Evolutionary conservation across 164 flowering plant species (phyloP).

Genomic region (Umbellularia californica): DNA sequence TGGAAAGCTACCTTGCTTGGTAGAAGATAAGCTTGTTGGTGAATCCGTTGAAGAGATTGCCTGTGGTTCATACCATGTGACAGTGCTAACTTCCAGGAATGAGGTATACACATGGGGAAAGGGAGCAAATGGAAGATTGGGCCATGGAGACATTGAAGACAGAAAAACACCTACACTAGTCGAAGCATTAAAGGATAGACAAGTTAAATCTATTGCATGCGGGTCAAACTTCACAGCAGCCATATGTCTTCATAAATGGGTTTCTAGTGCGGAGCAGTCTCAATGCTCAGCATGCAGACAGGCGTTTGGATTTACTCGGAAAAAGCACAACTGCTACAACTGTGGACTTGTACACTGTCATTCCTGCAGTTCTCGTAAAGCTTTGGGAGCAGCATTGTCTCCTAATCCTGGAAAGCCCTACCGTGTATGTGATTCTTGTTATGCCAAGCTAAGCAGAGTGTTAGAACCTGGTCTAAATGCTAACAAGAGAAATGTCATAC

Average conservation of each 20-base stretch:
- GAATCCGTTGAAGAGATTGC: slow-evolving; percentile 54
- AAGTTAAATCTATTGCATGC: slow-evolving; percentile 67
- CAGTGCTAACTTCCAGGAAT: slow-evolving; percentile 63
- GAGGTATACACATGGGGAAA: slow-evolving; percentile 88
- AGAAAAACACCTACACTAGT: slow-evolving; percentile 62
- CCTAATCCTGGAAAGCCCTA: slow-evolving; percentile 71
- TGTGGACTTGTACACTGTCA: slow-evolving; percentile 89
- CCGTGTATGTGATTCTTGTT: slow-evolving; percentile 79
- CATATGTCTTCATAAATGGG: slow-evolving; percentile 79
- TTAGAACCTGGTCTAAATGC: slow-evolving; percentile 36
- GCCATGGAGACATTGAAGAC: slow-evolving; percentile 78
- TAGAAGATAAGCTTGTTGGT: slow-evolving; percentile 25
- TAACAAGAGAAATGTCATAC: slow-evolving; percentile 49
- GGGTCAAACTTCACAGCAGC: slow-evolving; percentile 70
- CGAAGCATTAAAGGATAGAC: slow-evolving; percentile 75
- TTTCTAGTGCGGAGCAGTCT: slow-evolving; percentile 72
- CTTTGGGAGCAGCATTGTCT: slow-evolving; percentile 63
- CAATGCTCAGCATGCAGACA: slow-evolving; percentile 77
- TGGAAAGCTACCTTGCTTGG: slow-evolving; percentile 36
- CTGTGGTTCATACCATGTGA: slow-evolving; percentile 77
- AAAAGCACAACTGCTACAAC: slow-evolving; percentile 77
- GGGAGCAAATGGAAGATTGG: slow-evolving; percentile 83
- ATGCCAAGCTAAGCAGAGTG: slow-evolving; percentile 50
- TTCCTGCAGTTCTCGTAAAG: slow-evolving; percentile 79
- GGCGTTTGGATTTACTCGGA: slow-evolving; percentile 78